These are phyloP conservation scores for Tricholoma saponaceum DNA, from an alignment of 768 basidiomycete species.

Conservation along the genomic window DNA sequence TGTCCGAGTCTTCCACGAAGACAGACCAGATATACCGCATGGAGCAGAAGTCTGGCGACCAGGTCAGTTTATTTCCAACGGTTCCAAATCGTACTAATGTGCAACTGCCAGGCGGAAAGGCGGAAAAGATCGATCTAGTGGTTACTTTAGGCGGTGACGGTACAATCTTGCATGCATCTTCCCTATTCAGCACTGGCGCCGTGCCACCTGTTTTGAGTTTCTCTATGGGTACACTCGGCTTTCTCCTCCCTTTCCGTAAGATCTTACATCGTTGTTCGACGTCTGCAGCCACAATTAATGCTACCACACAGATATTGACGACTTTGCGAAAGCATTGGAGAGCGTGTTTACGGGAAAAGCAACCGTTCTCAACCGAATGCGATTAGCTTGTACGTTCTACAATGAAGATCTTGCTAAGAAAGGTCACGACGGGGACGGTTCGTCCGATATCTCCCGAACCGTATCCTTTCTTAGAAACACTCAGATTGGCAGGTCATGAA, in stretches of 20 bases:
- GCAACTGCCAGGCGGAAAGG: slow-evolving; percentile 33
- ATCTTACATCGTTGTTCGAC: slow-evolving; percentile 9
- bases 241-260: slow-evolving; percentile 91
- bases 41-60: slow-evolving; percentile 65
- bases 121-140: slow-evolving; percentile 76
- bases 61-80: slow-evolving; percentile 32
- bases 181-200: slow-evolving; percentile 83
- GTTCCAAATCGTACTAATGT: not conserved
- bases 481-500: slow-evolving; percentile 97
- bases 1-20: slow-evolving; percentile 63
- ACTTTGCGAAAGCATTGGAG: slow-evolving; percentile 75
- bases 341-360: slow-evolving; percentile 78
- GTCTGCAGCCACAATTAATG: not conserved
- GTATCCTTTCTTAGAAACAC: slow-evolving; percentile 3
- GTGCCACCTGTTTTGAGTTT: slow-evolving; percentile 92
- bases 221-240: slow-evolving; percentile 91
- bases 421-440: slow-evolving; percentile 56
- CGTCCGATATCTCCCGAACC: slow-evolving; percentile 10
- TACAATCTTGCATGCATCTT: slow-evolving; percentile 90
- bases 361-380: slow-evolving; percentile 85
- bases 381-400: slow-evolving; percentile 77
- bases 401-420: slow-evolving; percentile 56
- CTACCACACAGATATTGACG: slow-evolving; percentile 69
- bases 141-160: slow-evolving; percentile 94
- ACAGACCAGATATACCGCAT: slow-evolving; percentile 60